These are phyloP conservation scores for Pseudocohnilembus persalinus DNA, from an alignment of 169 alveolate genomes.

Conservation along the genomic window DNA sequence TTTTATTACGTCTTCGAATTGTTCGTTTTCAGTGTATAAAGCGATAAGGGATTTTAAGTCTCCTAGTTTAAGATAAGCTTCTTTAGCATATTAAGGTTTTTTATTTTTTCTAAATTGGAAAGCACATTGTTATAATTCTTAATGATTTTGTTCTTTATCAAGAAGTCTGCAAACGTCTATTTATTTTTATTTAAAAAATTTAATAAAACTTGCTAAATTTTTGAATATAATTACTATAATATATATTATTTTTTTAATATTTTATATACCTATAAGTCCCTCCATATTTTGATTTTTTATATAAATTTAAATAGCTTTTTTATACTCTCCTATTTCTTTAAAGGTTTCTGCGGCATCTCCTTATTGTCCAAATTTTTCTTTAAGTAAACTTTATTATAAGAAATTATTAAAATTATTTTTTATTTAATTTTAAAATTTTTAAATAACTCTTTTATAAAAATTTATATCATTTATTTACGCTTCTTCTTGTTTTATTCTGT, in stretches of 20 bases:
- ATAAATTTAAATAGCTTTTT: constrained; percentile 80
- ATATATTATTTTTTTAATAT: too few relatives aligned
- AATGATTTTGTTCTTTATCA: constrained; percentile 66
- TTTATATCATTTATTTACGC: too few relatives aligned
- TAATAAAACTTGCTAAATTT: too few relatives aligned
- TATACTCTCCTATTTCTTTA: constrained; percentile 48
- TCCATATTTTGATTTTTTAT: constrained; percentile 72
- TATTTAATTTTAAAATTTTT: too few relatives aligned
- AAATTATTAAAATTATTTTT: too few relatives aligned
- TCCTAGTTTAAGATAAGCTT: constrained; percentile 84
- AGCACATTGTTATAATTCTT: constrained; percentile 82
- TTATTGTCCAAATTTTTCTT: constrained; percentile 54
- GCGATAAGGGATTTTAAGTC: constrained; percentile 78
- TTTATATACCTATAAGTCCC: constrained; percentile 41
- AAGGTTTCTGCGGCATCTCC: constrained; percentile 63
- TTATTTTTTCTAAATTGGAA: constrained; percentile 69
- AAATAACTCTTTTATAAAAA: too few relatives aligned
- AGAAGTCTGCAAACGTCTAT: constrained; percentile 81
- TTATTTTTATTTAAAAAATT: too few relatives aligned
- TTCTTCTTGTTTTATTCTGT: too few relatives aligned
- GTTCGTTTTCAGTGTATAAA: constrained; percentile 81
- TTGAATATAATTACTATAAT: too few relatives aligned
- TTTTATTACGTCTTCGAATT: constrained; percentile 88
- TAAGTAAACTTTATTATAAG: too few relatives aligned
- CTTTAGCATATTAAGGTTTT: constrained; percentile 87